Conservation (phyloP, 2,329 filamentous ascomycete genomes). For the Botryotinia narcissicola region DNA sequence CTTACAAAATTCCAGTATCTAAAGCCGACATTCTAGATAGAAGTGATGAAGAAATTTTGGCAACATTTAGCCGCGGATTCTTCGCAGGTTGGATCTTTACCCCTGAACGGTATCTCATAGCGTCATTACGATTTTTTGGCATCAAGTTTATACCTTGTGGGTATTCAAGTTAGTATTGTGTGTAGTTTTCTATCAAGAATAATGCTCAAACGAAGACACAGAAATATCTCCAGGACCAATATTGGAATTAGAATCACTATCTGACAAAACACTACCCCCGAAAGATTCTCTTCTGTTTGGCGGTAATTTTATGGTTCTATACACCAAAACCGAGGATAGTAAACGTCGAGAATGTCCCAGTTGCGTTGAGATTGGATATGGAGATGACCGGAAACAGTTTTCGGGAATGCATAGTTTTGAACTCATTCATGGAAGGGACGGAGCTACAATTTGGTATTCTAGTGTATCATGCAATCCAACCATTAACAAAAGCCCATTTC, state of each 20-base stretch:
- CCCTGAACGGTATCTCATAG: conserved; percentile 22
- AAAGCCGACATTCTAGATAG: background rate
- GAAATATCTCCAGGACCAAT: conserved; percentile 12
- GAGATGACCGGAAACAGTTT: conserved; percentile 23
- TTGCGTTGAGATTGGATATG: conserved; percentile 27
- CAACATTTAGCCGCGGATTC: conserved; percentile 26
- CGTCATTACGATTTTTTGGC: conserved; percentile 4
- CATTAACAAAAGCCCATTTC: background rate
- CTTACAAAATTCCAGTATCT: background rate
- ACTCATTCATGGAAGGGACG: conserved; percentile 3
- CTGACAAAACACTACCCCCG: conserved; percentile 13
- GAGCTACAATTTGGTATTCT: background rate
- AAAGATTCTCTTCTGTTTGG: conserved; percentile 21
- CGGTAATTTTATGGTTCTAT: conserved; percentile 26
- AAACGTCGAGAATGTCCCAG: background rate
- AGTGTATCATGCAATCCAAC: background rate
- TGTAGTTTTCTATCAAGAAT: background rate
- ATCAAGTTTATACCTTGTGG: conserved; percentile 17
- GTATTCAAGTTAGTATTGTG: conserved; percentile 21
- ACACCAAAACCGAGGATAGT: background rate
- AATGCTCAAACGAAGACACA: background rate
- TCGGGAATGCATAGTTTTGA: conserved; percentile 27
- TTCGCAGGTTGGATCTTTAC: conserved; percentile 27
- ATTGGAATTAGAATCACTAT: conserved; percentile 1
- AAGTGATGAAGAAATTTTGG: conserved; percentile 16